phyloP scores from a whole-genome alignment of 768 basidiomycete genomes.

The Amanita rimosa region DNA sequence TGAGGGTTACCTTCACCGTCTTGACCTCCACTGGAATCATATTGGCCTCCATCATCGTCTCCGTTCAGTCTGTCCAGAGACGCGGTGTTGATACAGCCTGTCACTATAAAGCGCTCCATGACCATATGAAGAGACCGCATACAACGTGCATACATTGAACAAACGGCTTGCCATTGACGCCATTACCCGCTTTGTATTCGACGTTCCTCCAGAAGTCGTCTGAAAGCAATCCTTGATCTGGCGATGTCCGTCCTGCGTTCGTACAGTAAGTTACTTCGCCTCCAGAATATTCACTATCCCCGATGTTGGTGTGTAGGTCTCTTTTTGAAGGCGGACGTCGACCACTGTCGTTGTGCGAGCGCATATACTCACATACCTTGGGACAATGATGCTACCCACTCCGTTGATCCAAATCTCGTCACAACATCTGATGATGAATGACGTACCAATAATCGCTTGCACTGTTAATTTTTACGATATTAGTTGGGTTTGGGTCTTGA shows the following conservation, averaged over 20 bases:
- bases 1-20: conserved; percentile 40
- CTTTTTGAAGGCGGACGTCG: conserved; percentile 16
- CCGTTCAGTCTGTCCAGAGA: conserved; percentile 32
- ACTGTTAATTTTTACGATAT: conserved; percentile 1
- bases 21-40: conserved; percentile 46
- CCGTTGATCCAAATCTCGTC: neutral
- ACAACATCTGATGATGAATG: neutral
- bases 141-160: conserved; percentile 28
- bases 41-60: conserved; percentile 41
- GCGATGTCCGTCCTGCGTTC: conserved; percentile 23
- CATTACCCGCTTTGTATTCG: conserved; percentile 29
- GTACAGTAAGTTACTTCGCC: conserved; percentile 48
- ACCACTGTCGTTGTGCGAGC: neutral
- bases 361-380: conserved; percentile 4
- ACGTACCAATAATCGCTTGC: neutral
- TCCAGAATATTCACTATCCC: conserved; percentile 44
- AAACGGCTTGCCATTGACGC: conserved; percentile 27
- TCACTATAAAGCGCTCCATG: conserved; percentile 24
- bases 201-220: conserved; percentile 40
- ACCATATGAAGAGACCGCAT: neutral
- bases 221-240: conserved; percentile 35
- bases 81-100: conserved; percentile 40
- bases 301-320: conserved; percentile 39
- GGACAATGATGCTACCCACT: conserved; percentile 3
- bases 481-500: conserved; percentile 3